A percentile compares a stretch with the other conserved stretches of the same genome.
phyloP scores from a whole-genome alignment of 441 rosid genomes.

The Isatis lusitanica region DNA sequence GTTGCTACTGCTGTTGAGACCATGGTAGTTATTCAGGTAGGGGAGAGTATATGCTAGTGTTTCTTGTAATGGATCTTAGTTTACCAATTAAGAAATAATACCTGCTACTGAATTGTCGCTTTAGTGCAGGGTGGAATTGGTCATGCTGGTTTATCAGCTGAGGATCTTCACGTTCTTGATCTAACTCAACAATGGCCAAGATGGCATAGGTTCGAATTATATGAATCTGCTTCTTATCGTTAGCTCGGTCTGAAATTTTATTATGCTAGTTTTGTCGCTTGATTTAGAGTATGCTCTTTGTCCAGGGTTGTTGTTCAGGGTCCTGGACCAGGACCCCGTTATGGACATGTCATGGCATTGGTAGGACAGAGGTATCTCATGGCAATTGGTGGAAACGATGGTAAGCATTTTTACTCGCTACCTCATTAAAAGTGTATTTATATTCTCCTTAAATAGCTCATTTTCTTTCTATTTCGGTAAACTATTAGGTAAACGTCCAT shows the following conservation, averaged over 20 bases:
- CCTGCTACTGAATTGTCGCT: conserved; percentile 27
- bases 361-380: conserved; percentile 99
- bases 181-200: conserved; percentile 91
- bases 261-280: conserved; percentile 66
- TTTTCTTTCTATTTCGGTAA: conserved; percentile 15
- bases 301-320: conserved; percentile 97
- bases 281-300: conserved; percentile 7
- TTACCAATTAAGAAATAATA: conserved; percentile 13
- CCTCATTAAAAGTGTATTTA: conserved; percentile 8
- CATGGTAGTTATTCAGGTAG: conserved; percentile 98
- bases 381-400: conserved; percentile 99
- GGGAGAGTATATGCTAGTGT: conserved; percentile 10
- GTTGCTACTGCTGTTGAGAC: conserved; percentile 98
- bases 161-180: conserved; percentile 99
- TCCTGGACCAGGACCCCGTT: conserved; percentile 99
- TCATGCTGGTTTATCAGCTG: conserved; percentile 97
- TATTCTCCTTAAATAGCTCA: conserved; percentile 15
- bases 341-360: conserved; percentile 99
- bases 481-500: conserved; percentile 83
- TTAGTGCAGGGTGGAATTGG: conserved; percentile 90
- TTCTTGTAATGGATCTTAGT: neutral
- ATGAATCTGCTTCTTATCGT: neutral
- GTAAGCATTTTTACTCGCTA: conserved; percentile 44
- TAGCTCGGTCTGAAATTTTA: conserved; percentile 39
- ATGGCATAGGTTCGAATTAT: conserved; percentile 76